Base-by-base conservation (phyloP, 2,329 filamentous ascomycete genomes). In the Penicillium sp. region DNA sequence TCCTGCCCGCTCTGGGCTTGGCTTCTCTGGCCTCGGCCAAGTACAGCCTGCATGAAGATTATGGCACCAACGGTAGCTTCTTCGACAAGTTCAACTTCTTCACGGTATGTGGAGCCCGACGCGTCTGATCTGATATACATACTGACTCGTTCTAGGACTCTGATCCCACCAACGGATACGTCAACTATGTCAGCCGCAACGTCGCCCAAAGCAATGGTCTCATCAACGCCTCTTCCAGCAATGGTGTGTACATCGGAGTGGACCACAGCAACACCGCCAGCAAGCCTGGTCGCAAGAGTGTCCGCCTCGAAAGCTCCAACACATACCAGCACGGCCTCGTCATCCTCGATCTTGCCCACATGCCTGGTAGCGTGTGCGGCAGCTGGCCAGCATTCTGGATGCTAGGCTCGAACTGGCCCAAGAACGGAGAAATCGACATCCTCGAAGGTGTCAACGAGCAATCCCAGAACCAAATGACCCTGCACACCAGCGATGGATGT, bases 161-260 rank as follows among this genome's bases (percentile, higher is more conserved):
- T 3, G 90, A 94, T 65, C 90, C 90, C 0, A 94, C 90, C 2
- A 64, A 86, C 58, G 90, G 90, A 31, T 90, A 86, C 64, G 90
- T 94, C 62, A 74, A 83, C 56, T 94, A 92, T 65, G 80, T 86
- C 50, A 76, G 83, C 60, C 77, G 80, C 47, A 54, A 69, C n/a
- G 81, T 80, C 1, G 88, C 89, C 51, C 80, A 82, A 55, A 66
- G 69, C n/a, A 69, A 74, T 36, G 80, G 81, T 14, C 78, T 92
- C 8, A 84, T 87, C 57, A 82, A 81, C 57, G 83, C 79, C 59
- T 70, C 77, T 46, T 75, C 81, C 51, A 75, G 77, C 50, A 79
- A 77, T 9, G 51, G 51, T 55, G 76, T 90, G 63, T 88, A 87
- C 69, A 82, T 92, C 51, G 88, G 88, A 42, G 86, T 88, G 39